These are phyloP conservation scores for Trichoderma asperellum DNA, from an alignment of 2,329 filamentous ascomycete genomes.

Conservation along the genomic window DNA sequence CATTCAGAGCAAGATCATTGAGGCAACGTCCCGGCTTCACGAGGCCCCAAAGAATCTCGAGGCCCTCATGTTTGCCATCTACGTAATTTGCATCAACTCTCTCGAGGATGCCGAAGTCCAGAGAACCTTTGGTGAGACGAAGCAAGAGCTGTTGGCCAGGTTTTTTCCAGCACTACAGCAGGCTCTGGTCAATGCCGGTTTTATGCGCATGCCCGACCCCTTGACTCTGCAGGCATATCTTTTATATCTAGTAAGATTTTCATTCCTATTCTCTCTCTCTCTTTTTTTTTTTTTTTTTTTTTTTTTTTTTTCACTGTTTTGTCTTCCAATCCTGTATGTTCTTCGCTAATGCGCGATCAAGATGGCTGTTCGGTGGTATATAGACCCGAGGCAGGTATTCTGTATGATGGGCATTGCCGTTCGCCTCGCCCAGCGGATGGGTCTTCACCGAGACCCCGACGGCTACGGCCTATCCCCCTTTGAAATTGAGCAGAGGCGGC, in stretches of 20 bases:
- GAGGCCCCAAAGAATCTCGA: constrained; percentile 62
- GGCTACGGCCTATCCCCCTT: constrained; percentile 58
- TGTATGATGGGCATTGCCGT: constrained; percentile 65
- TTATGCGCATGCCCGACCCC: constrained; percentile 68
- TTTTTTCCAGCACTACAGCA: constrained; percentile 65
- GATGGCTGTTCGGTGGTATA: constrained; percentile 57
- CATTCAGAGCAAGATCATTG: constrained; percentile 66
- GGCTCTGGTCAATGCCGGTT: constrained; percentile 67
- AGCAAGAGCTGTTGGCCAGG: constrained; percentile 52
- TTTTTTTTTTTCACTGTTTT: neutral
- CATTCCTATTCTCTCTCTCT: constrained; percentile 12
- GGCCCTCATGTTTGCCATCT: constrained; percentile 70
- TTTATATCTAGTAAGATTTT: constrained; percentile 62
- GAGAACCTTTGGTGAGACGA: constrained; percentile 57
- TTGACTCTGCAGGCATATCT: constrained; percentile 69
- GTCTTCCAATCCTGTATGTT: neutral
- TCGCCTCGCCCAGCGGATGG: constrained; percentile 69
- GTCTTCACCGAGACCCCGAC: constrained; percentile 66
- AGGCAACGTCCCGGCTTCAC: constrained; percentile 59
- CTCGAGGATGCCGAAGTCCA: constrained; percentile 61
- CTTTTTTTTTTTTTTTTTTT: neutral
- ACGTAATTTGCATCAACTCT: constrained; percentile 61
- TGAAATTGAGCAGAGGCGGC: constrained; percentile 70
- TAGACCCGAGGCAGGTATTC: constrained; percentile 58
- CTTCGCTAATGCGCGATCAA: constrained; percentile 28